Evolutionary conservation across 1,284 basidiomycete genomes (phyloP).

Genomic region (Limonomyces culmigenus): DNA sequence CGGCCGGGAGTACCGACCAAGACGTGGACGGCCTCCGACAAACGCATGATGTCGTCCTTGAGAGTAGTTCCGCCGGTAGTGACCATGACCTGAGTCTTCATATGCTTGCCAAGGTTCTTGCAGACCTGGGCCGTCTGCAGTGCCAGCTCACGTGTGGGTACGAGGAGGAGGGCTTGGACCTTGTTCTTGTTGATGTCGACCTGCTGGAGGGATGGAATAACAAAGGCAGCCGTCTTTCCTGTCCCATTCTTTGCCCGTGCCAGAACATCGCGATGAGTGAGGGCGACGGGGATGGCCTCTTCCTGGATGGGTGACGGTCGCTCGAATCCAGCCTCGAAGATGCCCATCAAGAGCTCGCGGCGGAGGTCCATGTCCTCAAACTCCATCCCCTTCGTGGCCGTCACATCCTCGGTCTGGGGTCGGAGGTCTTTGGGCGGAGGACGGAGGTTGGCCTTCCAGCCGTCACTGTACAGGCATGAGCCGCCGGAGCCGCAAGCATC

Average conservation of each 20-base stretch:
- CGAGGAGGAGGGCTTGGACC: slow-evolving; percentile 90
- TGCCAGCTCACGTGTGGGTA: slow-evolving; percentile 89
- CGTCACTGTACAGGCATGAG: slow-evolving; percentile 8
- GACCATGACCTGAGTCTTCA: slow-evolving; percentile 91
- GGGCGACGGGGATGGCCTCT: slow-evolving; percentile 83
- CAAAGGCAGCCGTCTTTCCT: slow-evolving; percentile 95
- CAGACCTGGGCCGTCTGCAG: slow-evolving; percentile 96
- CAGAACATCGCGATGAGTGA: slow-evolving; percentile 80
- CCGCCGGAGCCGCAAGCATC: too few species aligned
- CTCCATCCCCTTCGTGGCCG: slow-evolving; percentile 77
- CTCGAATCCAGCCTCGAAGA: slow-evolving; percentile 96
- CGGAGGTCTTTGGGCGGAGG: slow-evolving; percentile 82
- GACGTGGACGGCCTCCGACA: slow-evolving; percentile 85
- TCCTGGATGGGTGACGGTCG: slow-evolving; percentile 96
- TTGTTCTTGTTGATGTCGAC: slow-evolving; percentile 76
- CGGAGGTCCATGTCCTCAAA: slow-evolving; percentile 67
- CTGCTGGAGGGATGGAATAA: slow-evolving; percentile 92
- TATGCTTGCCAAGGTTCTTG: slow-evolving; percentile 93
- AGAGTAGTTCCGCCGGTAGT: slow-evolving; percentile 97
- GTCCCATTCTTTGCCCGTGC: slow-evolving; percentile 86
- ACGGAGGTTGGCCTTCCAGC: slow-evolving; percentile 66
- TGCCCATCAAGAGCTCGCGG: slow-evolving; percentile 62
- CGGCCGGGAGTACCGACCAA: slow-evolving; percentile 95
- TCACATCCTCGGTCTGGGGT: slow-evolving; percentile 92
- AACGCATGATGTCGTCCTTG: slow-evolving; percentile 92